phyloP scores from a whole-genome alignment of 148 eudicot species.

The Vaccinium vitisidaea region DNA sequence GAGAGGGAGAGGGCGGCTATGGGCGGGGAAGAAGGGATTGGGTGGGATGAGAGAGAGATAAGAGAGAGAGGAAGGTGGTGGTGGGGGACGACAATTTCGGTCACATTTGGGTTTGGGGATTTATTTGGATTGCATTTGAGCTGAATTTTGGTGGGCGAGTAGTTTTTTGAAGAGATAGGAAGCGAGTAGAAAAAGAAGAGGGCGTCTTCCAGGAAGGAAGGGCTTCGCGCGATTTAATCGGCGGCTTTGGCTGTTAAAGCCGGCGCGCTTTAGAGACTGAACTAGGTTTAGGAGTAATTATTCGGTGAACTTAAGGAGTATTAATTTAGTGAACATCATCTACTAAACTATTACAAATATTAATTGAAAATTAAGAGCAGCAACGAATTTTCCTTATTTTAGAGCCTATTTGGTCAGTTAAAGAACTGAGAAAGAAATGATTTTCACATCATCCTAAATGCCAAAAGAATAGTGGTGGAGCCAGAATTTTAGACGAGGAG shows the following conservation, averaged over 20 bases:
- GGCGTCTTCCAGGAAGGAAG: slow-evolving; percentile 8
- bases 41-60: not conserved
- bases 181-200: slow-evolving; percentile 1
- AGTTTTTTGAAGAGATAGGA: not conserved
- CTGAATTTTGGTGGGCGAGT: not conserved
- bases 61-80: not conserved
- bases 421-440: not conserved
- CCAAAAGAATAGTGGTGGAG: not conserved
- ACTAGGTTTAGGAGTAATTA: not conserved
- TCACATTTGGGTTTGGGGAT: slow-evolving; percentile 11
- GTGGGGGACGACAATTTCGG: not conserved
- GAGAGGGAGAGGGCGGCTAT: not conserved
- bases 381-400: too few relatives aligned
- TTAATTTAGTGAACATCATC: not conserved
- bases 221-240: slow-evolving; percentile 17
- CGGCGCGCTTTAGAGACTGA: not conserved
- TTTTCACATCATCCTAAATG: not conserved
- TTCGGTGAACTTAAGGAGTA: too few relatives aligned
- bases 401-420: too few relatives aligned
- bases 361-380: too few relatives aligned
- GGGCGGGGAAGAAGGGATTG: slow-evolving; percentile 1
- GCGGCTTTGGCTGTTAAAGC: not conserved
- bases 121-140: slow-evolving; percentile 16
- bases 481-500: too few relatives aligned
- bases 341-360: not conserved